Evolutionary conservation across 2,329 filamentous ascomycete species (phyloP).

Genomic region (Zelopaecilomyces penicillatus): DNA sequence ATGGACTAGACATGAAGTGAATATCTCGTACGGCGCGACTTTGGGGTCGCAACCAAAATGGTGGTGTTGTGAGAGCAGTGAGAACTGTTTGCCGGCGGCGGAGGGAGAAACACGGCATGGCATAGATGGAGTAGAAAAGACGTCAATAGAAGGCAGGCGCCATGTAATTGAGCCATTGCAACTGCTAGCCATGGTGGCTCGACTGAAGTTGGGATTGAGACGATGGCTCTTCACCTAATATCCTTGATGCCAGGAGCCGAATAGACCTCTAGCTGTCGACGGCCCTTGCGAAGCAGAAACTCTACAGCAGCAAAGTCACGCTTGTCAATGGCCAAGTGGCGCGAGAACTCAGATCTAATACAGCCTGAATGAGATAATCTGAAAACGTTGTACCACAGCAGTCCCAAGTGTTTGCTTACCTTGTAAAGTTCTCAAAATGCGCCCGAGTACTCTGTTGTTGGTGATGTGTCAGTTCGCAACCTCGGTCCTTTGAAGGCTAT

Average conservation of each 20-base stretch:
- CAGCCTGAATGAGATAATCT: background rate
- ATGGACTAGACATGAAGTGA: constrained; percentile 2
- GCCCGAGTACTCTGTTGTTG: constrained; percentile 40
- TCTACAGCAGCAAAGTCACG: constrained; percentile 83
- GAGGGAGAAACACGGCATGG: background rate
- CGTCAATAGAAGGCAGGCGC: background rate
- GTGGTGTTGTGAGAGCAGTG: too few species aligned
- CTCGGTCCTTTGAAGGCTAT: too few species aligned
- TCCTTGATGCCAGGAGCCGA: constrained; percentile 74
- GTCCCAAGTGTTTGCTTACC: constrained; percentile 33
- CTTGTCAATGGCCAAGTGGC: constrained; percentile 60
- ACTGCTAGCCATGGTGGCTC: background rate
- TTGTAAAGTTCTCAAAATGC: constrained; percentile 57
- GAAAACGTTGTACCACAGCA: too few species aligned
- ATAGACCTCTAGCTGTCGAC: constrained; percentile 73
- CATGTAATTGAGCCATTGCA: background rate
- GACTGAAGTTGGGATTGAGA: background rate
- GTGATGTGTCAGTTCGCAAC: constrained; percentile 6
- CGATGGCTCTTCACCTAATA: constrained; percentile 37
- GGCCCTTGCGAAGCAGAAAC: constrained; percentile 73
- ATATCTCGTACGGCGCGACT: background rate
- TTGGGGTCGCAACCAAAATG: background rate
- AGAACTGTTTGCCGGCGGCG: too few species aligned
- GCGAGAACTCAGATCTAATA: constrained; percentile 65
- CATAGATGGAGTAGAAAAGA: background rate